Conservation (phyloP, 805 yeast species). For the Teunomyces pallodes region DNA sequence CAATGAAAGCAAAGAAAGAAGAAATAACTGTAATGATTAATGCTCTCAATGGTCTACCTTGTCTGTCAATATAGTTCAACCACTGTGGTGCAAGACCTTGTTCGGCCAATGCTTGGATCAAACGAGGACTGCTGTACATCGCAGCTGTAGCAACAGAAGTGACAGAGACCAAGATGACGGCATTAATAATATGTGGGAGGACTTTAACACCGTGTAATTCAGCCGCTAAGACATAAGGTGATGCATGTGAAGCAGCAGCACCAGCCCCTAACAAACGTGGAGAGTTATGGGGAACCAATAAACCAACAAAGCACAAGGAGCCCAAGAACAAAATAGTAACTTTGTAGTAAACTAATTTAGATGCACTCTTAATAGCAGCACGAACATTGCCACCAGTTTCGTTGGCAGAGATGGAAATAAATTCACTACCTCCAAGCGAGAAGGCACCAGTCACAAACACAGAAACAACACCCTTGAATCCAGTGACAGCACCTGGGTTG, state of each 20-base stretch:
- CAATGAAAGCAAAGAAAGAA: slow-evolving; percentile 25
- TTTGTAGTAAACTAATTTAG: slow-evolving; percentile 26
- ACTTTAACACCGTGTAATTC: slow-evolving; percentile 24
- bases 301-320: slow-evolving; percentile 28
- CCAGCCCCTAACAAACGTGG: slow-evolving; percentile 33
- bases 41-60: slow-evolving; percentile 27
- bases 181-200: slow-evolving; percentile 31
- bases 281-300: slow-evolving; percentile 37
- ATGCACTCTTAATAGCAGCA: slow-evolving; percentile 20
- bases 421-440: slow-evolving; percentile 33
- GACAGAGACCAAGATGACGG: slow-evolving; percentile 30
- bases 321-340: slow-evolving; percentile 28
- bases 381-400: slow-evolving; percentile 24
- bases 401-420: slow-evolving; percentile 29
- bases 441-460: slow-evolving; percentile 33
- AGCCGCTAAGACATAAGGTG: slow-evolving; percentile 30
- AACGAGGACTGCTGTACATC: slow-evolving; percentile 27
- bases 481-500: slow-evolving; percentile 28
- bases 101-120: slow-evolving; percentile 24
- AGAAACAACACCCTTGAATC: slow-evolving; percentile 29
- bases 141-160: slow-evolving; percentile 31
- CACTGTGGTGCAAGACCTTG: slow-evolving; percentile 28
- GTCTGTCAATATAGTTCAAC: slow-evolving; percentile 24
- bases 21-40: slow-evolving; percentile 23
- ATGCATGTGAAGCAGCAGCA: slow-evolving; percentile 18